Base-by-base conservation (phyloP, 805 yeast species). In the Wickerhamiella occidentalis region DNA sequence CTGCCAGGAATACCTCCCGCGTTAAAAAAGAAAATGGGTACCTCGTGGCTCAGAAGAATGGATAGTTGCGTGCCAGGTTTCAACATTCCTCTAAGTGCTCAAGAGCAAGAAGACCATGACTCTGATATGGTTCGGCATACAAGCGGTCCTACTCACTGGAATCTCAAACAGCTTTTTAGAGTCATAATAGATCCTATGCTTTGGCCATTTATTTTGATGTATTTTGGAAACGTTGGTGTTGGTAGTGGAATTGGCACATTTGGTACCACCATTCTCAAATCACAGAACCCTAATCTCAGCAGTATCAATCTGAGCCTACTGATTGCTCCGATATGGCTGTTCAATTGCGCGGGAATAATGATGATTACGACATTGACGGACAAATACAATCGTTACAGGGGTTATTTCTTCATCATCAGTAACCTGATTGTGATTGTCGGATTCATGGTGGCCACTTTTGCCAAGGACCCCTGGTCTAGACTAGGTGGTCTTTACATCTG, bases 141-240 rank as follows among this genome's bases (percentile, higher is more conserved):
- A 57, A 64, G 58, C 40, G 64, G 66, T 23, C 49, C 64, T 28
- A 50, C 66, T 3, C 54, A 61, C 6, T 85, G 92, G 90, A 71
- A 72, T 0, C 68, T 76, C 69, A 68, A 63, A 36, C 90, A 84
- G 52, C 68, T 85, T 26, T 57, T 64, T 40, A 63, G 61, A 7
- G 74, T 85, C 36, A 55, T 83, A 19, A 57, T 69, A 28, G 95
- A 86, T 61, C 59, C 73, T 41, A 71, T 92, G 55, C 70, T 81
- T 37, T 85, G 88, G 88, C 92, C 94, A 1, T 64, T 86, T 52
- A 69, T 84, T 40, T 70, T 85, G 66, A 85, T 85, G 95, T 85
- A 85, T 65, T 86, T 85, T 62, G 95, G 95, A 18, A 94, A 83
- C 17, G 95, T 85, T 22, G 95, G 95, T 43, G 78, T 85, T n/a